Base-by-base conservation (phyloP, 495 filamentous ascomycete species). In the Penicillium bialowiezense region DNA sequence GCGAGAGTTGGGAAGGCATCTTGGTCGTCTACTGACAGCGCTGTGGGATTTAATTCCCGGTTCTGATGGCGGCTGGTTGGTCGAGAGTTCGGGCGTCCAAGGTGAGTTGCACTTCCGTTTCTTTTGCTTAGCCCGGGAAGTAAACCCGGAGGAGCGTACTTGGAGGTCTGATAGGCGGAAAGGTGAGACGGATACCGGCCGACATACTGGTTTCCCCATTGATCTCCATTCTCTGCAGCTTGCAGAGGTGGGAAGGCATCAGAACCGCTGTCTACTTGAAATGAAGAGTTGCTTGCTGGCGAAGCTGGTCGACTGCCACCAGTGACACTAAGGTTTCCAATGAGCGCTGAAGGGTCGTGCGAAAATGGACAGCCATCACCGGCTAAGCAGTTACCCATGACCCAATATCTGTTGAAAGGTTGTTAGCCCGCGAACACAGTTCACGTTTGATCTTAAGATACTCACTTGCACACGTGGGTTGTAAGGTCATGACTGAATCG, bases 391-490 rank as follows among this genome's bases (percentile, higher is more conserved):
- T 92, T 96, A 8, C 95, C 95, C 76, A 88, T 91, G 32, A 97
- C 79, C 91, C 92, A 99, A 59, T 97, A 97, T 66, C 90, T 95
- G 56, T 9, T 23, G 7, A 10, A 7, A 13, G 12, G 26, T 28
- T 29, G 35, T 60, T 52, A 54, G 45, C 24, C 13, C 5, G 26
- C 28, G 19, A 24, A 23, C 13, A 17, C 24, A 2, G 6, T 14
- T 26, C 7, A 31, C 5, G 3, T 33, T n/a, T 1, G 32, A n/a
- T 7, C 10, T 7, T 13, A 12, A 13, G 26, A 38, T 23, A 87
- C 89, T 77, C 77, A 97, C 87, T 97, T 99, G 91, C 95, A 99
- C 48, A 99, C 82, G 53, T 96, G 93, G 55, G 85, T 92, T 54
- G 89, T 95, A 26, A 95, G 73, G 61, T 99, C 95, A 69, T 99